Percentiles rank a stretch among this genome's conserved stretches.
Evolutionary conservation across 768 basidiomycete species (phyloP).

Genomic region (Strobilomyces echinocephalus): DNA sequence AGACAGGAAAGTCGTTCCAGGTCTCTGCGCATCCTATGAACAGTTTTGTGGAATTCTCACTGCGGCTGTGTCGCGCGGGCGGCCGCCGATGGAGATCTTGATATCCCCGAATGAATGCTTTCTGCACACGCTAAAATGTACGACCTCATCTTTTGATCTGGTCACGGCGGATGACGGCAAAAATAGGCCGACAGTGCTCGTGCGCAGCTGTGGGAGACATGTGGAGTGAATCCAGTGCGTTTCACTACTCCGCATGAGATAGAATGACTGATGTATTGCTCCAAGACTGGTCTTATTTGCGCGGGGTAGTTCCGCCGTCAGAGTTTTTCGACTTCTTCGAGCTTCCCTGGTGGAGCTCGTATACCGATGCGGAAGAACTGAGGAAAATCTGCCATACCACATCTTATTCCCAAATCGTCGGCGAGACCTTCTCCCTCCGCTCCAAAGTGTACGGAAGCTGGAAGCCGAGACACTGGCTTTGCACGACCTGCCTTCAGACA

Average conservation of each 20-base stretch:
- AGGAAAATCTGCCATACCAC: conserved; percentile 3
- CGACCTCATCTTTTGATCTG: background rate
- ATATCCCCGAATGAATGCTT: background rate
- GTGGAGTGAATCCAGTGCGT: conserved; percentile 14
- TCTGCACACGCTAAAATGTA: too few species aligned
- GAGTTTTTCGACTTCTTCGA: conserved; percentile 6
- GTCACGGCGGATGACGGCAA: background rate
- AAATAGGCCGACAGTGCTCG: conserved; percentile 4
- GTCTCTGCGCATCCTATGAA: conserved; percentile 1
- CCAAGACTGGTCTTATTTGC: conserved; percentile 16
- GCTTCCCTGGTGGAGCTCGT: conserved; percentile 15
- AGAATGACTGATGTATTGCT: background rate
- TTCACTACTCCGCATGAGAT: background rate
- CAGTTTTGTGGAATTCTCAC: conserved; percentile 5
- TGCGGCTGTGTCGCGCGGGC: background rate
- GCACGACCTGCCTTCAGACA: conserved; percentile 6
- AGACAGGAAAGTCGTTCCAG: conserved; percentile 8
- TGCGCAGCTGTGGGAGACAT: background rate
- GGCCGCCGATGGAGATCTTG: background rate
- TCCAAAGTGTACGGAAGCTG: conserved; percentile 5
- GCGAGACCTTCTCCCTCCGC: background rate
- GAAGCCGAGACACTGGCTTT: conserved; percentile 11
- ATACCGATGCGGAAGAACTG: background rate
- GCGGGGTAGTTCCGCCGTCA: conserved; percentile 9
- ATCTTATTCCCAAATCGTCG: conserved; percentile 8